Evolutionary conservation across 345 rosid genomes (phyloP).

Genomic region (Eutrema japonicum): DNA sequence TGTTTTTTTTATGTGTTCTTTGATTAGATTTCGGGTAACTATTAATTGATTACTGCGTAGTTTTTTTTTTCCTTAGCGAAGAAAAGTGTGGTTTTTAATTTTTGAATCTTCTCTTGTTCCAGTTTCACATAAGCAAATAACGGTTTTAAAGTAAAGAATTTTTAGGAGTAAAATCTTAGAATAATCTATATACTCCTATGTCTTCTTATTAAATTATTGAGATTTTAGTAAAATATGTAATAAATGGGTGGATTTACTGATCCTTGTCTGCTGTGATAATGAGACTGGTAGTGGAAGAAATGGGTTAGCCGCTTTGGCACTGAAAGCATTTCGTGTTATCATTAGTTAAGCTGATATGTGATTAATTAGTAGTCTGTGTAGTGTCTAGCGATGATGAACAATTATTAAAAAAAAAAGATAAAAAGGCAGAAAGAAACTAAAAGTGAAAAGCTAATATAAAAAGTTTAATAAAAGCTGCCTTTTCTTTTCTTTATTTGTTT

Average conservation of each 20-base stretch:
- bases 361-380: constrained; percentile 30
- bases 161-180: not conserved
- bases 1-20: constrained; percentile 41
- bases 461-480: constrained; percentile 37
- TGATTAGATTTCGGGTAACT: constrained; percentile 36
- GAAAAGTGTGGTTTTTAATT: constrained; percentile 41
- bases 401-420: constrained; percentile 30
- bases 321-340: constrained; percentile 36
- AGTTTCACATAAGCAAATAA: constrained; percentile 29
- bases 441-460: constrained; percentile 28
- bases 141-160: not conserved
- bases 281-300: constrained; percentile 30
- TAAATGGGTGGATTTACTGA: constrained; percentile 2
- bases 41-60: constrained; percentile 35
- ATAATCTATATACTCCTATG: not conserved
- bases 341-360: constrained; percentile 34
- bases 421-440: constrained; percentile 23
- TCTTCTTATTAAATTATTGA: not conserved
- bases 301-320: constrained; percentile 40
- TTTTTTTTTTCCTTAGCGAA: not conserved
- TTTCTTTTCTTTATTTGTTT: constrained; percentile 20
- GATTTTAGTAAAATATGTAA: not conserved
- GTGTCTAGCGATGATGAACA: constrained; percentile 34
- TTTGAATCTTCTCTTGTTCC: constrained; percentile 22
- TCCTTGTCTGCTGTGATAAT: constrained; percentile 14